Base-by-base conservation (phyloP, 1,139 yeast genomes). In the Candida labiduridarum region DNA sequence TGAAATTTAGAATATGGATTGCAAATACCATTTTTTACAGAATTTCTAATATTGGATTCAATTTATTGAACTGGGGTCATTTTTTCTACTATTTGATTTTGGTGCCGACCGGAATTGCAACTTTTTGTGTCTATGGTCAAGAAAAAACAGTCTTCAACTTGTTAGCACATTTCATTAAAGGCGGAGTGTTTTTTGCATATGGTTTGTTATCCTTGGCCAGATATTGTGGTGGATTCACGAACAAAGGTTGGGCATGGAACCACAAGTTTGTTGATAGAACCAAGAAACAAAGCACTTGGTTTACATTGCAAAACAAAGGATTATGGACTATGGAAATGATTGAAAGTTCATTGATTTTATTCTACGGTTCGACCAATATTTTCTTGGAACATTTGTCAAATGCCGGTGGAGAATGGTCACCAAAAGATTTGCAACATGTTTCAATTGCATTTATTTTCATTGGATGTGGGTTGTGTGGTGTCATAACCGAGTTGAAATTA, bases 131-230 rank as follows among this genome's bases (percentile, higher is more conserved):
- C 38, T 67, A 90, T 59, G 98, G 96, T 33, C 70, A 80, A 66
- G 91, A 82, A 6, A 65, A 62, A 29, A 72, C 76, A 18, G 85
- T 92, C 6, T 94, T 88, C 71, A 91, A 89, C 62, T 70, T 94
- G 49, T 77, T 92, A 54, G 99, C 99, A 1, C 99, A 94, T 68
- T 89, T 90, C 76, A 92, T 94, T 66, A 94, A 94, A 68, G 99
- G 99, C 52, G 96, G 95, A 12, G 94, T 94, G 2, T 92, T 94
- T 65, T 79, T 90, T 56, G 59, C 79, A 2, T 74, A 87, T 47
- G 99, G 99, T 10, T 54, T 92, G 7, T 67, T 91, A 15, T 80
- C 96, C 14, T 75, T 94, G 46, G 87, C 91, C 2, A 82, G 98
- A 59, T 92, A 89, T 67, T 83, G 91, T 59, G 99, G 99, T 3